phyloP scores from a whole-genome alignment of 2,329 filamentous ascomycete species.

The Sclerotinia borealis region DNA sequence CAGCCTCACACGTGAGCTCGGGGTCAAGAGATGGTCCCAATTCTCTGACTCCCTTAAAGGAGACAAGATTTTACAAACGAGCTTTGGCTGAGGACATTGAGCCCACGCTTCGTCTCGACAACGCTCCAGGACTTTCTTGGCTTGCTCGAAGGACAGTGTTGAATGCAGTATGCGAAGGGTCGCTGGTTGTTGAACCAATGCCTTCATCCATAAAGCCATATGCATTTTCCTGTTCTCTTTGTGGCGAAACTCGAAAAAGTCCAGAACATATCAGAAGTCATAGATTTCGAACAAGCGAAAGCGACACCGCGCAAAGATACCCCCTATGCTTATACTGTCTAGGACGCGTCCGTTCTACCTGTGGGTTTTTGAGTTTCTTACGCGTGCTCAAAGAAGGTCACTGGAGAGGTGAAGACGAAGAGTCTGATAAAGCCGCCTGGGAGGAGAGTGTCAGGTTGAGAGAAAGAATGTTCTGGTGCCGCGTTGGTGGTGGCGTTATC shows the following conservation, averaged over 20 bases:
- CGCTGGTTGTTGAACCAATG: constrained; percentile 83
- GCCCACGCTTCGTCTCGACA: constrained; percentile 83
- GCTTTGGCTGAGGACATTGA: constrained; percentile 86
- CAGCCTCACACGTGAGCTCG: constrained; percentile 46
- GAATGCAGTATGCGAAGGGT: constrained; percentile 76
- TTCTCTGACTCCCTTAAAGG: constrained; percentile 63
- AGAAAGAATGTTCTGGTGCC: constrained; percentile 96
- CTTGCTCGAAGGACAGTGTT: constrained; percentile 81
- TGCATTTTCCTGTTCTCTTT: constrained; percentile 62
- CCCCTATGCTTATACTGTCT: constrained; percentile 88
- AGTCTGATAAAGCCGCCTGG: constrained; percentile 85
- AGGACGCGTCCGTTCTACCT: constrained; percentile 74
- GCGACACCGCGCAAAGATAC: constrained; percentile 79
- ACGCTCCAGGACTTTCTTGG: constrained; percentile 88
- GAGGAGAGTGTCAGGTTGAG: constrained; percentile 85
- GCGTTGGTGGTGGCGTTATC: constrained; percentile 85
- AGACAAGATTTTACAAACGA: constrained; percentile 91
- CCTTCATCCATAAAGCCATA: constrained; percentile 48
- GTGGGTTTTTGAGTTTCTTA: constrained; percentile 88
- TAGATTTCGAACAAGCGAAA: constrained; percentile 83
- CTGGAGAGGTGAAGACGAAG: constrained; percentile 76
- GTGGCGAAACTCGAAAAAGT: constrained; percentile 74
- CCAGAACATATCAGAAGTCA: constrained; percentile 70
- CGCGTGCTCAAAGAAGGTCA: constrained; percentile 89
- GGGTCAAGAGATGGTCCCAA: constrained; percentile 35